Percentiles rank a stretch among this genome's conserved stretches.
phyloP scores from a whole-genome alignment of 2,329 filamentous ascomycete genomes.

The Colletotrichum caudatum region DNA sequence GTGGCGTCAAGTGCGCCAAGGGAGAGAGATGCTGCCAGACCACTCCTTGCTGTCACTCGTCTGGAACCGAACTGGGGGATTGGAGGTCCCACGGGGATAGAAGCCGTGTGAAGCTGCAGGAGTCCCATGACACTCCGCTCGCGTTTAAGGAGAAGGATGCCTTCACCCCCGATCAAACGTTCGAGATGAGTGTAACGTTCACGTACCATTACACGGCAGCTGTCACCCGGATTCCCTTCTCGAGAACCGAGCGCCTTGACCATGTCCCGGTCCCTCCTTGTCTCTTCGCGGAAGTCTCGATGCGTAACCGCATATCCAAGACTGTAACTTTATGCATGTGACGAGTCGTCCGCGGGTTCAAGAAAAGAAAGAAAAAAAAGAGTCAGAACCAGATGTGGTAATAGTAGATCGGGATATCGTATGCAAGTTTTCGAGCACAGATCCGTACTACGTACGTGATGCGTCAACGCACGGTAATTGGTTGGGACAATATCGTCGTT shows the following conservation, averaged over 20 bases:
- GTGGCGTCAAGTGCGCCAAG: conserved; percentile 22
- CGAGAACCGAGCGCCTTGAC: background rate
- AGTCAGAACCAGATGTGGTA: background rate
- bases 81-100: conserved; percentile 18
- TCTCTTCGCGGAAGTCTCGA: conserved; percentile 12
- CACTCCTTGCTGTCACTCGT: conserved; percentile 25
- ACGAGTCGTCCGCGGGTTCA: conserved; percentile 19
- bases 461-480: background rate
- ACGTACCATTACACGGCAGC: background rate
- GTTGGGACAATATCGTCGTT: background rate
- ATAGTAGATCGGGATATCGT: conserved; percentile 8
- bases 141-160: too few species aligned
- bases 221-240: background rate
- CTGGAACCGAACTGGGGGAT: conserved; percentile 13
- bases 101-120: conserved; percentile 26
- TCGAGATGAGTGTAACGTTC: background rate
- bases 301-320: conserved; percentile 6
- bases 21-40: background rate
- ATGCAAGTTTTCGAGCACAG: background rate
- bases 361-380: conserved; percentile 32
- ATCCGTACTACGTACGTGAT: conserved; percentile 28
- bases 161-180: background rate
- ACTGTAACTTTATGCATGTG: conserved; percentile 7
- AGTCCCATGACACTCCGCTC: background rate
- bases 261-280: conserved; percentile 9